phyloP scores from a whole-genome alignment of 805 yeast species.

The Candida easanensis region DNA sequence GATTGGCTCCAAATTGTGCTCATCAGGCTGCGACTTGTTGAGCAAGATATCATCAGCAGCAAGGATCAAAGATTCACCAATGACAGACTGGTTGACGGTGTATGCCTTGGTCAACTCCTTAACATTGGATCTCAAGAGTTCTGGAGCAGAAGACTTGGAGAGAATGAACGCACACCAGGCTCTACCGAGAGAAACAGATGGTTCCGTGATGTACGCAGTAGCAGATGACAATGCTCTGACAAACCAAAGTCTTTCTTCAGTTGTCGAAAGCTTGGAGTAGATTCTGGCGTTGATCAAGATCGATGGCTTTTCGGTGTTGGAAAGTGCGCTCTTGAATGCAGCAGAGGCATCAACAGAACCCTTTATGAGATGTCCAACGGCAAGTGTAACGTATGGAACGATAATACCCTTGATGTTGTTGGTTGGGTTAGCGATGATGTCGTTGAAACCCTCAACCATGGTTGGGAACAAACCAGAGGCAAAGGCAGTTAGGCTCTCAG shows the following conservation, averaged over 20 bases:
- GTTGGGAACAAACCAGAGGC: constrained; percentile 25
- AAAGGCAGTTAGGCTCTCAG: constrained; percentile 15
- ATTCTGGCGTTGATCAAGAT: constrained; percentile 46
- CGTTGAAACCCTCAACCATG: constrained; percentile 35
- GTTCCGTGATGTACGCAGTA: constrained; percentile 21
- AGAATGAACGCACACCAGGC: constrained; percentile 48
- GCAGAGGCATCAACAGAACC: constrained; percentile 27
- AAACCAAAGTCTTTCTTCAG: constrained; percentile 52
- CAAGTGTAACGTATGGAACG: constrained; percentile 50
- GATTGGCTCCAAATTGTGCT: constrained; percentile 22
- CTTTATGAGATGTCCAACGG: constrained; percentile 24
- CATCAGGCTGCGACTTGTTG: constrained; percentile 9
- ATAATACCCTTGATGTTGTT: constrained; percentile 41
- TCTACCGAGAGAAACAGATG: constrained; percentile 30
- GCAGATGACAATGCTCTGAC: constrained; percentile 41
- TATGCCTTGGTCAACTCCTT: constrained; percentile 33
- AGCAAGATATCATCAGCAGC: constrained; percentile 37
- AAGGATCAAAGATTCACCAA: constrained; percentile 43
- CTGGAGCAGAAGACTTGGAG: constrained; percentile 32
- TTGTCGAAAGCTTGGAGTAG: constrained; percentile 44
- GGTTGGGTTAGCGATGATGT: constrained; percentile 50
- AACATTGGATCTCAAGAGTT: constrained; percentile 12
- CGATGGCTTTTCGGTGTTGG: constrained; percentile 42
- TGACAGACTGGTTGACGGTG: constrained; percentile 32
- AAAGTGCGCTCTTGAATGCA: constrained; percentile 34